Percentiles rank a stretch among this genome's conserved stretches.
Conservation (phyloP, 306 rosid genomes). For the Gillenia trifoliata region DNA sequence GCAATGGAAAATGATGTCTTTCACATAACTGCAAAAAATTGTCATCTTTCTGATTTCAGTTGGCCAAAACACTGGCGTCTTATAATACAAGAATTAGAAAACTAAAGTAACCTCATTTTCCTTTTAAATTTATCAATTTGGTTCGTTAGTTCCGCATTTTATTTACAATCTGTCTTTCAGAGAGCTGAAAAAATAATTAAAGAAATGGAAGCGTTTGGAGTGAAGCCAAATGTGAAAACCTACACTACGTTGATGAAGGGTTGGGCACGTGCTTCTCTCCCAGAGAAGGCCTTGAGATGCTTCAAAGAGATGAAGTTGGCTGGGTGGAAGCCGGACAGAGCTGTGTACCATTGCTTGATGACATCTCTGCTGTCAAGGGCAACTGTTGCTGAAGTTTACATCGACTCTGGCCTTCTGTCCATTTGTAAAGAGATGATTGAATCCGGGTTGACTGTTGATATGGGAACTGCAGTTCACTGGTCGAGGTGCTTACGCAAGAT, state of each 20-base stretch:
- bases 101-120: not conserved
- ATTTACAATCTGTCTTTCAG: slow-evolving; percentile 32
- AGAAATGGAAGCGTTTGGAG: slow-evolving; percentile 74
- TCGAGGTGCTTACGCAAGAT: slow-evolving; percentile 74
- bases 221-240: slow-evolving; percentile 86
- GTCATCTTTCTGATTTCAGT: not conserved
- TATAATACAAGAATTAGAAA: not conserved
- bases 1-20: not conserved
- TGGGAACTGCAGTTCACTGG: slow-evolving; percentile 99
- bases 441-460: slow-evolving; percentile 69
- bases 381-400: slow-evolving; percentile 62
- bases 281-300: slow-evolving; percentile 85
- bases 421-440: slow-evolving; percentile 77
- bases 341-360: slow-evolving; percentile 93
- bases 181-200: slow-evolving; percentile 60
- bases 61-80: not conserved
- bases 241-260: slow-evolving; percentile 84
- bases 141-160: not conserved
- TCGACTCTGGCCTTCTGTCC: slow-evolving; percentile 58
- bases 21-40: not conserved
- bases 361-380: slow-evolving; percentile 95
- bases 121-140: slow-evolving; percentile 7
- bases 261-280: slow-evolving; percentile 94
- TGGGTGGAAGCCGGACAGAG: slow-evolving; percentile 85
- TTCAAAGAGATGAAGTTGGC: slow-evolving; percentile 77